phyloP scores from a whole-genome alignment of 257 asterid species.

The Solanum ossicruentum region DNA sequence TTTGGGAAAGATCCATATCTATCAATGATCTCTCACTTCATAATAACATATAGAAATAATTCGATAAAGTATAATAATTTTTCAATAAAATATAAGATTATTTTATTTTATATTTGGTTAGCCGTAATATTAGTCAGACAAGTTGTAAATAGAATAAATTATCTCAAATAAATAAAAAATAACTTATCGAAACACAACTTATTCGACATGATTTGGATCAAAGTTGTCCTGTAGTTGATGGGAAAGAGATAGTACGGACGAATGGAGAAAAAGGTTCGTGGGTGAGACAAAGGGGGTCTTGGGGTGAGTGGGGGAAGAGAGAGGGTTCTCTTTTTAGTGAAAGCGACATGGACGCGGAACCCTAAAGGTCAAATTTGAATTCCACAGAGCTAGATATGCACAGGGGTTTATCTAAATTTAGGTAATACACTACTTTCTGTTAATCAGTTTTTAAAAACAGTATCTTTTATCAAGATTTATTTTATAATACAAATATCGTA shows the following conservation, averaged over 20 bases:
- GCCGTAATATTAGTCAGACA: too few relatives aligned
- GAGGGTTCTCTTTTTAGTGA: slow-evolving; percentile 18
- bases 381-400: neutral
- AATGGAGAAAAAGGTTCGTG: neutral
- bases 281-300: neutral
- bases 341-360: slow-evolving; percentile 5
- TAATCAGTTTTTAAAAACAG: too few relatives aligned
- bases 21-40: neutral
- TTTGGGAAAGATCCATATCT: neutral
- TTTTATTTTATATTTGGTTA: too few relatives aligned
- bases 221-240: neutral
- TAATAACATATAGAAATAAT: neutral
- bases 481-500: neutral
- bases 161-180: too few relatives aligned
- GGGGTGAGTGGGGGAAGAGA: neutral
- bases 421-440: too few relatives aligned
- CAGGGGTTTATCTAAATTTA: neutral
- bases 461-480: too few relatives aligned
- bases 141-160: too few relatives aligned
- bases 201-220: neutral
- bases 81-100: too few relatives aligned
- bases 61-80: too few relatives aligned
- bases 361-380: slow-evolving; percentile 17
- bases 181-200: too few relatives aligned
- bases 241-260: neutral